These are phyloP conservation scores for Ceratobasidium theobromae DNA, from an alignment of 1,284 basidiomycete genomes.

Conservation along the genomic window DNA sequence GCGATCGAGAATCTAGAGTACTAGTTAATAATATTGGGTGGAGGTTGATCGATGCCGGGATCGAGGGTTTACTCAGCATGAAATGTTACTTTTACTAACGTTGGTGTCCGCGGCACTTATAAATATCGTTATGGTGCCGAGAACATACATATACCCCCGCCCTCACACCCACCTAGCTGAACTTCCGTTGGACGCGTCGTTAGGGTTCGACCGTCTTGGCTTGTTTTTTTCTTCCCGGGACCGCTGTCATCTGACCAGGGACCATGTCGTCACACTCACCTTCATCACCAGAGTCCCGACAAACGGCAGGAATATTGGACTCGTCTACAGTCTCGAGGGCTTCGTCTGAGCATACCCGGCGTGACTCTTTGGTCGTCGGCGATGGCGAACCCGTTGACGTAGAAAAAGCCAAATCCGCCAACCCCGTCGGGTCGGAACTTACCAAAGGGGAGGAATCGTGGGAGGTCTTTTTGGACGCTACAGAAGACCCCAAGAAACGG, in stretches of 20 bases:
- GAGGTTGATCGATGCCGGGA: neutral
- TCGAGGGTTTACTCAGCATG: neutral
- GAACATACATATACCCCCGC: neutral
- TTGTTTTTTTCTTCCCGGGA: neutral
- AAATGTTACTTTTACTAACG: neutral
- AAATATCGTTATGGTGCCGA: neutral
- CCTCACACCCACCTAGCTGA: no score
- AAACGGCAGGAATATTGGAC: neutral
- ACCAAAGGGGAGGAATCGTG: constrained; percentile 24
- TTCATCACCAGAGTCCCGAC: neutral
- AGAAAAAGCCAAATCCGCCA: neutral
- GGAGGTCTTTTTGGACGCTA: constrained; percentile 32
- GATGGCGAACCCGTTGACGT: neutral
- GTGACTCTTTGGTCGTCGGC: neutral
- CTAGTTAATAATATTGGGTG: neutral
- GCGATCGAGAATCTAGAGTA: no score
- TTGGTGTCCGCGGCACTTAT: neutral
- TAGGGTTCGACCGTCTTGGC: no score
- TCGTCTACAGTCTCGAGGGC: constrained; percentile 2
- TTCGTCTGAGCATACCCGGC: constrained; percentile 16
- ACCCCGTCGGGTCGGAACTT: neutral
- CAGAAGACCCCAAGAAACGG: constrained; percentile 56
- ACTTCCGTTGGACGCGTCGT: no score
- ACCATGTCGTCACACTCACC: constrained; percentile 2
- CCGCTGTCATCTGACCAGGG: neutral